Conservation (phyloP, 1,284 basidiomycete genomes). For the Trametes pubescens region DNA sequence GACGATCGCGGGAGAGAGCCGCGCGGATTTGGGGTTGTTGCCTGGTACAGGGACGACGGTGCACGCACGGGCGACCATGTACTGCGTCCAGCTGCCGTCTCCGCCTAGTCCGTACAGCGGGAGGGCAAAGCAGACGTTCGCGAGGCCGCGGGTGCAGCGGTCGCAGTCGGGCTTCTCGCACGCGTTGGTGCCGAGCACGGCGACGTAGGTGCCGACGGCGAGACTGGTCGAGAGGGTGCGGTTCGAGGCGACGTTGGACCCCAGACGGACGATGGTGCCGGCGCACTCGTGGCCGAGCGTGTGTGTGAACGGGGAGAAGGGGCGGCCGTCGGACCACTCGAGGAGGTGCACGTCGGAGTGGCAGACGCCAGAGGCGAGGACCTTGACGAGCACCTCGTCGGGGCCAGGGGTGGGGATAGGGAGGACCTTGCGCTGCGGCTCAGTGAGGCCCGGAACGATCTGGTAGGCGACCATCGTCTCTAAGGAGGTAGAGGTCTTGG, state of each 20-base stretch:
- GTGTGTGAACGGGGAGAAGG: slow-evolving; percentile 18
- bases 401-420: slow-evolving; percentile 33
- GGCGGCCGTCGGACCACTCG: slow-evolving; percentile 16
- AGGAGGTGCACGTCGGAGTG: slow-evolving; percentile 33
- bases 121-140: slow-evolving; percentile 29
- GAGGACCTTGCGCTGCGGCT: slow-evolving; percentile 23
- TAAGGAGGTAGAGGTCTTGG: background rate
- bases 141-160: slow-evolving; percentile 25
- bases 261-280: slow-evolving; percentile 31
- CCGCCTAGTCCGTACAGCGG: slow-evolving; percentile 27
- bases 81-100: slow-evolving; percentile 36
- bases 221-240: slow-evolving; percentile 11
- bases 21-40: slow-evolving; percentile 10
- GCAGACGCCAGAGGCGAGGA: slow-evolving; percentile 38
- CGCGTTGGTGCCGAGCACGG: slow-evolving; percentile 31
- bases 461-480: slow-evolving; percentile 34
- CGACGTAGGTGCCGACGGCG: slow-evolving; percentile 34
- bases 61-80: slow-evolving; percentile 28
- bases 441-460: slow-evolving; percentile 23
- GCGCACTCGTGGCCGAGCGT: slow-evolving; percentile 38
- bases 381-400: slow-evolving; percentile 36
- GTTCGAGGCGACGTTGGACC: slow-evolving; percentile 24
- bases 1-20: slow-evolving; percentile 32
- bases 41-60: slow-evolving; percentile 34
- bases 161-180: slow-evolving; percentile 30